A percentile compares a stretch with the other conserved stretches of the same genome.
These are phyloP conservation scores for Juncus effusus DNA, from an alignment of 176 grass and related monocot genomes.

Conservation along the genomic window DNA sequence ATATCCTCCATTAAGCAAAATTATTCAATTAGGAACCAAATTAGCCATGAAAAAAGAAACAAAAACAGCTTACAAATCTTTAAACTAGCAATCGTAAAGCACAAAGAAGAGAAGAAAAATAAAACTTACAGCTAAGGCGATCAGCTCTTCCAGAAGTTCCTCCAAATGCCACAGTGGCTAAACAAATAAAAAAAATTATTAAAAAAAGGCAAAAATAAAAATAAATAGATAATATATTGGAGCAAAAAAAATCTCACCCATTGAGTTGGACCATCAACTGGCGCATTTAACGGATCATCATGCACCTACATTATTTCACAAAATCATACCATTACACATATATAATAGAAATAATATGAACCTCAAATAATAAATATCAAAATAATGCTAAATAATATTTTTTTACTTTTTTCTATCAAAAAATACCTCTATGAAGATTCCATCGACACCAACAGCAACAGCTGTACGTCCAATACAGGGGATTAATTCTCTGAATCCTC, in stretches of 20 bases:
- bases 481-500: conserved; percentile 83
- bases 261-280: conserved; percentile 94
- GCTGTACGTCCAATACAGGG: conserved; percentile 88
- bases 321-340: no score
- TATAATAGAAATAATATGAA: no score
- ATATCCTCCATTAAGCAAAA: background rate
- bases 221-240: conserved; percentile 10
- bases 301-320: conserved; percentile 48
- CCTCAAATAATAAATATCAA: no score
- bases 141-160: conserved; percentile 78
- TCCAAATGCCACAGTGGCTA: conserved; percentile 86
- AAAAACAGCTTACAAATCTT: background rate
- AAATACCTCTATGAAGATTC: conserved; percentile 97
- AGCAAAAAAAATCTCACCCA: conserved; percentile 43
- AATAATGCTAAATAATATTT: no score
- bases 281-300: conserved; percentile 78
- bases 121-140: conserved; percentile 75
- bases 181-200: background rate
- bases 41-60: background rate
- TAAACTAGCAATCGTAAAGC: background rate
- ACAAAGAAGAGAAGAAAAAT: background rate
- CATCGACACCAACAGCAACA: conserved; percentile 90
- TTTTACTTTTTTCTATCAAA: no score
- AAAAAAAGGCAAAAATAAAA: background rate
- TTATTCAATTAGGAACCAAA: background rate